Conservation (phyloP, 371 early-diverging fungal genomes). For the Rhizopus sp. region DNA sequence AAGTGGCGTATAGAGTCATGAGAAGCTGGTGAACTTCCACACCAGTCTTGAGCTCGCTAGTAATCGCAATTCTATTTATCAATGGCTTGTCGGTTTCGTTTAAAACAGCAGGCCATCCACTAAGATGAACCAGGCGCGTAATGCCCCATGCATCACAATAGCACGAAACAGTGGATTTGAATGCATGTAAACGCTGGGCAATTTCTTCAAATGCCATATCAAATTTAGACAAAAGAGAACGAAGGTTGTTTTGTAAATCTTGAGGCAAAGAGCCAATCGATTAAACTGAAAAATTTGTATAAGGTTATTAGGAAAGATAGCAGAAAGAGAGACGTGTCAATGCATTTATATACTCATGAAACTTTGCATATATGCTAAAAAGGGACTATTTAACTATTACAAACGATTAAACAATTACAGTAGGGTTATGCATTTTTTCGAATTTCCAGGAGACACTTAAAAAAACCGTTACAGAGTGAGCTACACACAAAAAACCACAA, state of each 20-base stretch:
- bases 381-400: too few species aligned
- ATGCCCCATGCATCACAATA: not conserved
- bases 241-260: not conserved
- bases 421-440: too few species aligned
- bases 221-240: not conserved
- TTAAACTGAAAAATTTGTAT: too few species aligned
- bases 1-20: not conserved
- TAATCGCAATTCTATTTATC: not conserved
- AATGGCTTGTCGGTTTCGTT: not conserved
- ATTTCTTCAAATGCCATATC: not conserved
- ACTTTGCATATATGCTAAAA: too few species aligned
- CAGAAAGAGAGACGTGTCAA: too few species aligned
- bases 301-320: too few species aligned
- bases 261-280: not conserved
- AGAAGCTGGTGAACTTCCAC: not conserved
- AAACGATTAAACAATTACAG: too few species aligned
- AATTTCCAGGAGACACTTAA: too few species aligned
- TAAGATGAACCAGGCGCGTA: not conserved
- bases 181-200: not conserved
- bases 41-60: not conserved
- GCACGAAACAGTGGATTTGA: not conserved
- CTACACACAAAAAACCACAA: too few species aligned
- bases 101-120: not conserved
- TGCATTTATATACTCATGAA: too few species aligned
- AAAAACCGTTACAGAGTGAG: too few species aligned